Evolutionary conservation across 2,329 filamentous ascomycete genomes (phyloP), one percentile per base, ranked within the genome.

Genomic region (Ophiosphaerella herpotricha): DNA sequence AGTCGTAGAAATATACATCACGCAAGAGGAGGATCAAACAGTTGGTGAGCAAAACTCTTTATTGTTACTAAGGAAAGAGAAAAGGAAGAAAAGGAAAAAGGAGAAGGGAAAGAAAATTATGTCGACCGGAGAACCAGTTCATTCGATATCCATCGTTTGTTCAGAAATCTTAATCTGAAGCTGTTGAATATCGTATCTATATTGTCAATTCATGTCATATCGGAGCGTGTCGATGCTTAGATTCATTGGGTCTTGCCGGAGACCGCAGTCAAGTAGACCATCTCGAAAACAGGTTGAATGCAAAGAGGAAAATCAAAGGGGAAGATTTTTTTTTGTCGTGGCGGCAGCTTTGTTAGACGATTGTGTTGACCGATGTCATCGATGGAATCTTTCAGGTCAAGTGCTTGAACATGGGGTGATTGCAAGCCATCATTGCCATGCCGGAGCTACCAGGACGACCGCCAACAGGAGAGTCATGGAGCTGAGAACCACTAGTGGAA

Each of bases 41-140:
- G 29, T 32, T 52, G 29, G 39, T 49, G 55, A 61, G 54, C 54
- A 60, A 58, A 35, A 48, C 54, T 60, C 53, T 52, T 54, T n/a
- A 38, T 33, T 42, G 37, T 29, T 21, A 51, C 31, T 48, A 41
- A 49, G 48, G 49, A 53, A 47, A 34, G 31, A 48, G 18, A 21
- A 21, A 21, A 21, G 18, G 18, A 21, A 21, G 4, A 18, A 21
- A 21, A 21, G 18, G 18, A 21, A 21, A 21, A 21, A 21, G 18
- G 18, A 21, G 4, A 52, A 43, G 45, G 11, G 26, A 52, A 42
- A 46, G 9, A 11, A 9, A 21, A 14, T 42, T 50, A 54, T 45
- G 50, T 48, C 36, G 43, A 53, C 49, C 36, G 45, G 42, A 46
- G 37, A 43, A 14, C 43, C 36, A 40, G 39, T 40, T 44, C 40